Evolutionary conservation across 2,329 filamentous ascomycete species (phyloP), one percentile per base, ranked within the genome.

Genomic region (Phyllosticta citriasiana): DNA sequence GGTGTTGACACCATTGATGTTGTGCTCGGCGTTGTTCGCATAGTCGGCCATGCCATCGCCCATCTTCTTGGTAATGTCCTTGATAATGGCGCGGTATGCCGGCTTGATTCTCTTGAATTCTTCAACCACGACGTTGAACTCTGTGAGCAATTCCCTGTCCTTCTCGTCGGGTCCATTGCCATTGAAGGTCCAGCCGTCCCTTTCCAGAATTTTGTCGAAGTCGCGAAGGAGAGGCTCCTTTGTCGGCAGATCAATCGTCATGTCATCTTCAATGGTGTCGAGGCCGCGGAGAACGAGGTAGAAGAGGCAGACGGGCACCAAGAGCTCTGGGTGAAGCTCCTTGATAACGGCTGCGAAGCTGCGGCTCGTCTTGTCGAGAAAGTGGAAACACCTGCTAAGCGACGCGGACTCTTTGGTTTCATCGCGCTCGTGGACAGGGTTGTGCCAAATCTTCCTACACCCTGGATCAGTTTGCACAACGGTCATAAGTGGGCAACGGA

Each of bases 1-100:
- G 0, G 89, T 93, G 71, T 91, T 82, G 63, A 97, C 87, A 55
- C 91, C 91, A 63, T 91, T 85, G 66, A 83, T 79, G 68, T 91
- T 90, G 75, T 88, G 83, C 68, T 94, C 89, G 14, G 89, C 87
- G 69, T 95, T 94, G 67, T 88, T 81, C 51, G 84, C 89, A 73
- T 96, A 99, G 76, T 99, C 93, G 27, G 94, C 94, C 94, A 99
- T 99, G 67, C 94, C 94, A 70, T 97, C 92, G 65, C 92, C 93
- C 94, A 99, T 99, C 77, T 91, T 89, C 70, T 86, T 80, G 33
- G 91, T 91, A 71, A 97, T 96, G 68, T 97, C 93, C 76, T 88
- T 87, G 76, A 99, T 94, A 71, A 97, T 92, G 6, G 81, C 83
- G 74, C 83, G 84, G 78, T 99, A 97, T 61, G 83, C 84, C 56